phyloP scores from a whole-genome alignment of 345 rosid species.

The Cardamine occulta region DNA sequence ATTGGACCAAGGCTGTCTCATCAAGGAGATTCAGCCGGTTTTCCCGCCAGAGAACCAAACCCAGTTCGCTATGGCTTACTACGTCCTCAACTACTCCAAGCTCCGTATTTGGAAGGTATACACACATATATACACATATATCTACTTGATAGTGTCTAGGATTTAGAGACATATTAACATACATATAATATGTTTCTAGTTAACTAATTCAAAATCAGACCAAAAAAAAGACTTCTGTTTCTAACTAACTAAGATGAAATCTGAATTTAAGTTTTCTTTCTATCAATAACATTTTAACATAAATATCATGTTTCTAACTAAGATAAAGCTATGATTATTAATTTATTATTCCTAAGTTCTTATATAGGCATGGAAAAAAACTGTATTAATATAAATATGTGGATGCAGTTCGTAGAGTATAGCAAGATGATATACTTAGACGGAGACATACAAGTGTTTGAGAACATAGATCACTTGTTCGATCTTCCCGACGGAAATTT shows the following conservation, averaged over 20 bases:
- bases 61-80: constrained; percentile 75
- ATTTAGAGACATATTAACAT: background rate
- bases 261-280: background rate
- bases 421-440: constrained; percentile 72
- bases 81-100: constrained; percentile 79
- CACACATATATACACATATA: background rate
- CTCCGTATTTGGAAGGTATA: constrained; percentile 79
- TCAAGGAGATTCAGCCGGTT: constrained; percentile 62
- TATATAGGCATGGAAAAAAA: background rate
- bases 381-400: constrained; percentile 1
- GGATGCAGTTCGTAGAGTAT: constrained; percentile 63
- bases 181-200: background rate
- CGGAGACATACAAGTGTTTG: constrained; percentile 80
- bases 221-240: background rate
- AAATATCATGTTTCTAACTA: background rate
- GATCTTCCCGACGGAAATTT: constrained; percentile 62
- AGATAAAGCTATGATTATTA: too few relatives aligned
- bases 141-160: background rate
- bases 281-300: background rate
- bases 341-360: too few relatives aligned
- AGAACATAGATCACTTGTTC: constrained; percentile 72
- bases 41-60: constrained; percentile 73
- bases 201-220: background rate
- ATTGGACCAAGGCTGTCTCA: constrained; percentile 58
- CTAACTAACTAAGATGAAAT: background rate